Evolutionary conservation across 495 filamentous ascomycete genomes (phyloP).

Genomic region (Lasiosphaeria hispida): DNA sequence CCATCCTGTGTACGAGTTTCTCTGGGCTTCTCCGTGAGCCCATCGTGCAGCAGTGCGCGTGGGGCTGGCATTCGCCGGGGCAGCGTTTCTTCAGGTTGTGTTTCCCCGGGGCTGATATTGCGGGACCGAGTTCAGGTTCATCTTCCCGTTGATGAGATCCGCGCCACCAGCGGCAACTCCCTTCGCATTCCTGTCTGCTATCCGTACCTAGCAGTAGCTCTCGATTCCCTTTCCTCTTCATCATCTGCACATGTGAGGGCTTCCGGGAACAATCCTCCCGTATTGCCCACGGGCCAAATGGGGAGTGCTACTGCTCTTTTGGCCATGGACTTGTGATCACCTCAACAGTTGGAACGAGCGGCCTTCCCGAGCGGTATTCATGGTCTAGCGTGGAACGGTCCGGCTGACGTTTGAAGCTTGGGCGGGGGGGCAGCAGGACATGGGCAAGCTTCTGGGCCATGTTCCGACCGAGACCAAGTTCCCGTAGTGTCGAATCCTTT

Average conservation of each 20-base stretch:
- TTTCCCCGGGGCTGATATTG: neutral
- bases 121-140: too few relatives aligned
- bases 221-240: too few relatives aligned
- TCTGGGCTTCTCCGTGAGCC: neutral
- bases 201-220: too few relatives aligned
- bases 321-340: constrained; percentile 10
- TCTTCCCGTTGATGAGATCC: too few relatives aligned
- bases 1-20: neutral
- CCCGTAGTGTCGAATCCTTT: too few relatives aligned
- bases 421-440: neutral
- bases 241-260: too few relatives aligned
- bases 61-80: neutral
- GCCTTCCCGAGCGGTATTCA: constrained; percentile 5
- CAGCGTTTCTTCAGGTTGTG: neutral
- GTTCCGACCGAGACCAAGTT: too few relatives aligned
- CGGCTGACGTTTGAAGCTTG: constrained; percentile 4
- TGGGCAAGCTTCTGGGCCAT: too few relatives aligned
- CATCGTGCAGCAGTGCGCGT: constrained; percentile 11
- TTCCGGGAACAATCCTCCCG: too few relatives aligned
- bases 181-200: too few relatives aligned
- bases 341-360: constrained; percentile 11
- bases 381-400: constrained; percentile 12
- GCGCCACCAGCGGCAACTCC: too few relatives aligned
- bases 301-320: neutral
- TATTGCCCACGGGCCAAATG: too few relatives aligned